Conservation (phyloP, 176 grass and related monocot genomes). For the Aegilops umbellulata region DNA sequence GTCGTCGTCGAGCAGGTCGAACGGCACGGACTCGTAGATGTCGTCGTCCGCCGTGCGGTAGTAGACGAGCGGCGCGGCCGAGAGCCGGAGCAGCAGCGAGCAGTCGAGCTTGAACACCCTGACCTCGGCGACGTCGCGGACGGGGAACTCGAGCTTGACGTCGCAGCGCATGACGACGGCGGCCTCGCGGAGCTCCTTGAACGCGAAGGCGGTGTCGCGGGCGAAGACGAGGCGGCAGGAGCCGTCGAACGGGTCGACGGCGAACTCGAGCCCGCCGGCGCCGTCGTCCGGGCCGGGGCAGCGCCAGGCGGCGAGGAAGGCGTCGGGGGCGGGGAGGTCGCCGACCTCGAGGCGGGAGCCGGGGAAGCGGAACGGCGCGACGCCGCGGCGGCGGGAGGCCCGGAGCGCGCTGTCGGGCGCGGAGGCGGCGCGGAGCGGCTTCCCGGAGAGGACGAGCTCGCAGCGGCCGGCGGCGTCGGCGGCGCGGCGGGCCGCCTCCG, state of each 20-base stretch:
- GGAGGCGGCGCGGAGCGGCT: slow-evolving; percentile 35
- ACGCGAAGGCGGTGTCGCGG: slow-evolving; percentile 55
- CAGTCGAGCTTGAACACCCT: slow-evolving; percentile 20
- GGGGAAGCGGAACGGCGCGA: slow-evolving; percentile 57
- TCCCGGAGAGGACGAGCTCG: slow-evolving; percentile 41
- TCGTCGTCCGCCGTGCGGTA: slow-evolving; percentile 83
- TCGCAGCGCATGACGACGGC: slow-evolving; percentile 53
- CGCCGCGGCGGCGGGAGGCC: slow-evolving; percentile 37
- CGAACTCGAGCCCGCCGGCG: slow-evolving; percentile 45
- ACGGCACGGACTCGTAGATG: slow-evolving; percentile 55
- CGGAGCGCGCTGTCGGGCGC: slow-evolving; percentile 55
- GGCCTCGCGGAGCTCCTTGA: slow-evolving; percentile 26
- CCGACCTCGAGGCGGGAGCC: slow-evolving; percentile 65
- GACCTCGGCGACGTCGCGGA: slow-evolving; percentile 59
- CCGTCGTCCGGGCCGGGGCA: slow-evolving; percentile 25
- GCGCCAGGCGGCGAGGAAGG: slow-evolving; percentile 67
- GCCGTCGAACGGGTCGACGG: slow-evolving; percentile 74
- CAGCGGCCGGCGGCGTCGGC: slow-evolving; percentile 43
- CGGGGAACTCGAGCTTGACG: slow-evolving; percentile 68
- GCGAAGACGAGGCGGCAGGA: slow-evolving; percentile 61
- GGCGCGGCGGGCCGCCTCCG: slow-evolving; percentile 54
- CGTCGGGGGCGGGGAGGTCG: slow-evolving; percentile 16
- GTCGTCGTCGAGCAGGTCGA: slow-evolving; percentile 67
- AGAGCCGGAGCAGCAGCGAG: slow-evolving; percentile 55
- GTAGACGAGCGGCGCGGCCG: slow-evolving; percentile 30